Evolutionary conservation across 1,284 basidiomycete genomes (phyloP).

Genomic region (Leucoagaricus sp.): DNA sequence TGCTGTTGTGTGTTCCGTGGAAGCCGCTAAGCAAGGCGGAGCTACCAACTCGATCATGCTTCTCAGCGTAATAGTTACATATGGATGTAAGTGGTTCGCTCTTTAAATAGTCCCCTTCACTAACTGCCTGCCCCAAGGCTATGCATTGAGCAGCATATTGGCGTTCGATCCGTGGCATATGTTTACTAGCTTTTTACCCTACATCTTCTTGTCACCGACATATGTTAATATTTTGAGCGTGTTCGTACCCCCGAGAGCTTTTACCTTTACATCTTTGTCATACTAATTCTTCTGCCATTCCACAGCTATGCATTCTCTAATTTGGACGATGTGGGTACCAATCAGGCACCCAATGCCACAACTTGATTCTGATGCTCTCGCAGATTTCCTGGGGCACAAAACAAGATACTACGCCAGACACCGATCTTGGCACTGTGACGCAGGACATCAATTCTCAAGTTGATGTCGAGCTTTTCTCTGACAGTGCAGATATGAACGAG

Average conservation of each 20-base stretch:
- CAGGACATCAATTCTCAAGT: slow-evolving; percentile 81
- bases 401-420: slow-evolving; percentile 67
- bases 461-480: slow-evolving; percentile 86
- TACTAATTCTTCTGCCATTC: not conserved
- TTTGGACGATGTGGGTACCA: slow-evolving; percentile 66
- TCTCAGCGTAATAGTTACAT: slow-evolving; percentile 84
- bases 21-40: slow-evolving; percentile 66
- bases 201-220: slow-evolving; percentile 85
- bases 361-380: slow-evolving; percentile 4
- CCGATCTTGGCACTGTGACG: slow-evolving; percentile 80
- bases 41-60: slow-evolving; percentile 76
- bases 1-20: slow-evolving; percentile 74
- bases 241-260: slow-evolving; percentile 48
- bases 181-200: slow-evolving; percentile 88
- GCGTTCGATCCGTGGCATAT: slow-evolving; percentile 95
- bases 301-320: slow-evolving; percentile 79
- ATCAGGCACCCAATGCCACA: not conserved
- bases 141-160: slow-evolving; percentile 76
- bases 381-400: slow-evolving; percentile 93
- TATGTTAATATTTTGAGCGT: slow-evolving; percentile 89
- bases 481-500: slow-evolving; percentile 85
- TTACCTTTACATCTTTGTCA: slow-evolving; percentile 5
- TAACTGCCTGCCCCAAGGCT: slow-evolving; percentile 45
- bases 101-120: not conserved
- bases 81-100: slow-evolving; percentile 60